Evolutionary conservation across 805 yeast genomes (phyloP).

Genomic region (Cyberlindnera sargentensis): DNA sequence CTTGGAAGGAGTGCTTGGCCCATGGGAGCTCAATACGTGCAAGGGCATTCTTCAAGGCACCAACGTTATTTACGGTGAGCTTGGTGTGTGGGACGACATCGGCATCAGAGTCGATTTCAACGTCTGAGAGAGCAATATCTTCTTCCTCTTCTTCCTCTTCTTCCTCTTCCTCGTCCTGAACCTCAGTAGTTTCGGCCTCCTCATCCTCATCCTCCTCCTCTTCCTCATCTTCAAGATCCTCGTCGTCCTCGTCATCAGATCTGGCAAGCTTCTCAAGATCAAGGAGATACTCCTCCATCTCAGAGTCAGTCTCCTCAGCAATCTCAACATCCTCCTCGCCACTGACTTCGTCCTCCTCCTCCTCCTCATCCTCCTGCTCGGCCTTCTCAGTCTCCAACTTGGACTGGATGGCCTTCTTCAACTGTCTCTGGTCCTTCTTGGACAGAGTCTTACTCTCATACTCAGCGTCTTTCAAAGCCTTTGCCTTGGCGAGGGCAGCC

Average conservation of each 20-base stretch:
- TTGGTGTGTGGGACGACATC: slow-evolving; percentile 91
- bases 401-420: slow-evolving; percentile 38
- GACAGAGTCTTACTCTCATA: slow-evolving; percentile 48
- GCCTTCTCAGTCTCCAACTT: slow-evolving; percentile 12
- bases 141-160: slow-evolving; percentile 66
- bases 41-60: slow-evolving; percentile 70
- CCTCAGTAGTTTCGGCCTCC: slow-evolving; percentile 40
- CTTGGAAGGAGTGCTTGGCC: slow-evolving; percentile 65
- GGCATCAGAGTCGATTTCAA: slow-evolving; percentile 88
- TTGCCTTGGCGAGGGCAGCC: slow-evolving; percentile 10
- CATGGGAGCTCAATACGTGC: slow-evolving; percentile 57
- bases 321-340: slow-evolving; percentile 28
- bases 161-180: slow-evolving; percentile 45
- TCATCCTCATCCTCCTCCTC: slow-evolving; percentile 34
- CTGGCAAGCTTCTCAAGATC: slow-evolving; percentile 50
- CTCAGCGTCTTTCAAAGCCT: slow-evolving; percentile 20
- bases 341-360: slow-evolving; percentile 19
- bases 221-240: slow-evolving; percentile 28
- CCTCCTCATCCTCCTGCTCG: slow-evolving; percentile 19
- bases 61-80: slow-evolving; percentile 76
- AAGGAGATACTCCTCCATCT: slow-evolving; percentile 37
- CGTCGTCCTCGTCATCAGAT: slow-evolving; percentile 36
- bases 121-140: slow-evolving; percentile 85
- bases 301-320: slow-evolving; percentile 39
- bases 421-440: slow-evolving; percentile 55